Conservation (phyloP, 768 basidiomycete genomes). For the Mycena galopus region DNA sequence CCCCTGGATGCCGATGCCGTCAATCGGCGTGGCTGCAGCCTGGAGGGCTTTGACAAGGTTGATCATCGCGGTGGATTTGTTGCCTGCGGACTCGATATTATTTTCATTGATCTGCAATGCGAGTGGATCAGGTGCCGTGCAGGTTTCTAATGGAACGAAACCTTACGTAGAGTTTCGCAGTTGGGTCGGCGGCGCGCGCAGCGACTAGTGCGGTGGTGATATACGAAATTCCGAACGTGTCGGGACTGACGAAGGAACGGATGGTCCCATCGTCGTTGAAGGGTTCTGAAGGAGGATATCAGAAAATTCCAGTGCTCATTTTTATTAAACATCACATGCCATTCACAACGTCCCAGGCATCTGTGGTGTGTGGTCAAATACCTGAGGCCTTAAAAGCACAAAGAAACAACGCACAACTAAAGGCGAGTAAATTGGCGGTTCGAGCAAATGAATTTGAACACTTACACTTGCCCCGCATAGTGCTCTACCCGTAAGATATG, state of each 20-base stretch:
- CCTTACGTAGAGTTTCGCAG: conserved; percentile 59
- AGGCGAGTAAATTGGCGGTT: neutral
- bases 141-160: no score
- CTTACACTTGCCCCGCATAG: conserved; percentile 66
- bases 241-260: conserved; percentile 56
- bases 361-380: neutral
- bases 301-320: neutral
- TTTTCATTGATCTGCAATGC: conserved; percentile 17
- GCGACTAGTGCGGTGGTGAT: conserved; percentile 57
- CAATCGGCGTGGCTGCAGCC: conserved; percentile 57
- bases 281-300: conserved; percentile 43
- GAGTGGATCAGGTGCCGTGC: neutral
- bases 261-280: conserved; percentile 64
- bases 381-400: conserved; percentile 27
- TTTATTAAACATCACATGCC: conserved; percentile 5
- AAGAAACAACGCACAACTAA: conserved; percentile 49
- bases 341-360: conserved; percentile 56
- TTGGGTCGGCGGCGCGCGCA: conserved; percentile 58
- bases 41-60: conserved; percentile 54
- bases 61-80: conserved; percentile 57
- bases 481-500: conserved; percentile 43
- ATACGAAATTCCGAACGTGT: conserved; percentile 49
- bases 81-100: conserved; percentile 45
- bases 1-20: conserved; percentile 68
- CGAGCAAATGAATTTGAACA: neutral